Conservation (phyloP, 352 stramenopile genomes). For the Blastocystis hominis region DNA sequence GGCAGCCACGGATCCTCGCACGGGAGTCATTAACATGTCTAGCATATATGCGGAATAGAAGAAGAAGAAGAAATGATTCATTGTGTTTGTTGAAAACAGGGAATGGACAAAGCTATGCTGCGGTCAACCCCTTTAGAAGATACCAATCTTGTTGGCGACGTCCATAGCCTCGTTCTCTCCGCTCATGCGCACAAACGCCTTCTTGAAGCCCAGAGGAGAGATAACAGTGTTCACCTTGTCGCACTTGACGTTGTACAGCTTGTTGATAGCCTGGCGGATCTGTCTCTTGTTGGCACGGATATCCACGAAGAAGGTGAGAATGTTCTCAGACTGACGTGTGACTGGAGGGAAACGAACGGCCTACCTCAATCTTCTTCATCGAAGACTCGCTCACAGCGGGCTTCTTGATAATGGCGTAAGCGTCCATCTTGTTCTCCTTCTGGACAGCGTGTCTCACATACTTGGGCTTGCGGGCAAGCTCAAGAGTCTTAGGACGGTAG, state of each 20-base stretch:
- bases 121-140: slow-evolving; percentile 83
- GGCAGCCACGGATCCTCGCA: slow-evolving; percentile 29
- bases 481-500: slow-evolving; percentile 95
- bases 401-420: slow-evolving; percentile 98
- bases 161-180: slow-evolving; percentile 98
- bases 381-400: slow-evolving; percentile 96
- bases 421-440: slow-evolving; percentile 82
- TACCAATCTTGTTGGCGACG: slow-evolving; percentile 98
- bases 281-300: slow-evolving; percentile 98
- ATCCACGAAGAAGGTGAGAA: slow-evolving; percentile 99
- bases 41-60: neutral
- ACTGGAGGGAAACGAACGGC: neutral
- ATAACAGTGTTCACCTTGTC: slow-evolving; percentile 99
- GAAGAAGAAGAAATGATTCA: neutral
- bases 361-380: slow-evolving; percentile 99
- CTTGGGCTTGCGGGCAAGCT: slow-evolving; percentile 83
- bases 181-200: slow-evolving; percentile 95
- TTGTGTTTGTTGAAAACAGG: slow-evolving; percentile 31
- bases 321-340: slow-evolving; percentile 87
- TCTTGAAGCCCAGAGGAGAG: slow-evolving; percentile 95
- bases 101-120: slow-evolving; percentile 28
- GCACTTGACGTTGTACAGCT: slow-evolving; percentile 97
- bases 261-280: slow-evolving; percentile 98
- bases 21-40: slow-evolving; percentile 36
- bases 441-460: slow-evolving; percentile 84